Evolutionary conservation across 2,329 filamentous ascomycete species (phyloP).

Genomic region (Zymoseptoria brevis): DNA sequence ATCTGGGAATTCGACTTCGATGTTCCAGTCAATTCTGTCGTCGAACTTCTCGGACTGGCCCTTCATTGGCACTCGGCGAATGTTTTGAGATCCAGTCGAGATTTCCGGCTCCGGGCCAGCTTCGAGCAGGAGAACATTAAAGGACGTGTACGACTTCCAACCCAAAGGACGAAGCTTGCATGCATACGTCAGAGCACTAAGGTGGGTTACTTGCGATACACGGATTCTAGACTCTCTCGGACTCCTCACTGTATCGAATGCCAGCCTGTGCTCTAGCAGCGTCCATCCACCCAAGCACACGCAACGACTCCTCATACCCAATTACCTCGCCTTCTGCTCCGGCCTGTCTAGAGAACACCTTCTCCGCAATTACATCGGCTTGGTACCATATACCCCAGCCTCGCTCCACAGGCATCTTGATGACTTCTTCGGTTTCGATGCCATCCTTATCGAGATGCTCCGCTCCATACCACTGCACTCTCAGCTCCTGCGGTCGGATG

Average conservation of each 20-base stretch:
- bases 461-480: conserved; percentile 23
- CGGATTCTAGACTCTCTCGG: too few relatives aligned
- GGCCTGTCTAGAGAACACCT: background rate
- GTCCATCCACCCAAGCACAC: background rate
- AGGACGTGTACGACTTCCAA: too few relatives aligned
- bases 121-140: conserved; percentile 18
- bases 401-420: conserved; percentile 19
- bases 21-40: conserved; percentile 7
- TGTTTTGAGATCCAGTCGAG: conserved; percentile 1
- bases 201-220: too few relatives aligned
- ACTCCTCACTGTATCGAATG: too few relatives aligned
- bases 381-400: conserved; percentile 29
- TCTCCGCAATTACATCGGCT: conserved; percentile 24
- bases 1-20: conserved; percentile 1
- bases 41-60: conserved; percentile 6
- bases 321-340: conserved; percentile 3
- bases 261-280: too few relatives aligned
- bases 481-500: conserved; percentile 22
- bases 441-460: conserved; percentile 21
- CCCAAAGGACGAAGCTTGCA: too few relatives aligned
- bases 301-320: conserved; percentile 2
- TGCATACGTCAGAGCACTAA: too few relatives aligned
- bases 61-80: conserved; percentile 8
- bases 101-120: conserved; percentile 10
- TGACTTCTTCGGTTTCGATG: conserved; percentile 21